Evolutionary conservation across 305 asterid species (phyloP).

Genomic region (Withania somnifera): DNA sequence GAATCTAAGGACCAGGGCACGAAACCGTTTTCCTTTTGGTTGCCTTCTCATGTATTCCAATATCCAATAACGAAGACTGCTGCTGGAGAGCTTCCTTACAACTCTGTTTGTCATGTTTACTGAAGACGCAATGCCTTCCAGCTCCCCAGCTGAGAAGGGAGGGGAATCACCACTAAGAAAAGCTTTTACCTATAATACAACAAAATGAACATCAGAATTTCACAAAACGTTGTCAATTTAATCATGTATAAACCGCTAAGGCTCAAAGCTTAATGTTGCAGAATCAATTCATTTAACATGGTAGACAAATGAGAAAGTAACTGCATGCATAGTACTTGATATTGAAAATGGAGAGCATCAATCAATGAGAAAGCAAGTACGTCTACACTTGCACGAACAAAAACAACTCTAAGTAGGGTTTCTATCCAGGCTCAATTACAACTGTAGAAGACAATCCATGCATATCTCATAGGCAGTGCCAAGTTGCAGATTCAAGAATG

Average conservation of each 20-base stretch:
- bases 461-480: neutral
- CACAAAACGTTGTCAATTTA: neutral
- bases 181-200: slow-evolving; percentile 66
- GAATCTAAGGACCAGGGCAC: slow-evolving; percentile 78
- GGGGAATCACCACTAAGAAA: slow-evolving; percentile 77
- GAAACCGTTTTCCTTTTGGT: slow-evolving; percentile 47
- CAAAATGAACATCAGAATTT: slow-evolving; percentile 3
- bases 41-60: slow-evolving; percentile 79
- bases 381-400: neutral
- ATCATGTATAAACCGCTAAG: neutral
- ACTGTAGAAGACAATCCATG: neutral
- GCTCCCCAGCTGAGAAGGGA: slow-evolving; percentile 80
- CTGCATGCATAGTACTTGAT: neutral
- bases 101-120: slow-evolving; percentile 60
- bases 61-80: slow-evolving; percentile 82
- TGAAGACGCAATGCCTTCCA: slow-evolving; percentile 76
- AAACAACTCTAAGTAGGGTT: neutral
- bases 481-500: neutral
- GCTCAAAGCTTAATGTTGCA: neutral
- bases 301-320: neutral
- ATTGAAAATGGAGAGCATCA: neutral
- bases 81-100: slow-evolving; percentile 54
- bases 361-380: neutral
- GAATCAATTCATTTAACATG: neutral
- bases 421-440: neutral